These are phyloP conservation scores for Hirschfeldia incana DNA, from an alignment of 345 rosid species.

Conservation along the genomic window DNA sequence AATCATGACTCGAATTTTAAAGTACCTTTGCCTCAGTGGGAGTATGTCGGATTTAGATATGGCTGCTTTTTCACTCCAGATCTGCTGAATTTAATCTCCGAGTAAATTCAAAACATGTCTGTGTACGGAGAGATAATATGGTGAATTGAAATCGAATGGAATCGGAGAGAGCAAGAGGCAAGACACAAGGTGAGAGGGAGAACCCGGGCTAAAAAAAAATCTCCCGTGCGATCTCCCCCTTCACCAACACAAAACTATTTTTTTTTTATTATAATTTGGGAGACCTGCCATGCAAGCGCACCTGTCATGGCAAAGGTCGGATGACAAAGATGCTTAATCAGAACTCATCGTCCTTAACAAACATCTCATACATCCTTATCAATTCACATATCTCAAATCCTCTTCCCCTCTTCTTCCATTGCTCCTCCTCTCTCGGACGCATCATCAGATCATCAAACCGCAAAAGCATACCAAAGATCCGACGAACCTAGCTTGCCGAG, in stretches of 20 bases:
- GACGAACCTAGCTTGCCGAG: background rate
- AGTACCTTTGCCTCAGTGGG: conserved; percentile 10
- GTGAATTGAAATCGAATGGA: background rate
- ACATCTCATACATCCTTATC: conserved; percentile 57
- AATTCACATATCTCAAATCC: background rate
- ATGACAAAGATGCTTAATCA: conserved; percentile 58
- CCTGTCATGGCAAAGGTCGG: conserved; percentile 93
- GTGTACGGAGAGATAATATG: background rate
- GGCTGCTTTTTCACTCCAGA: conserved; percentile 23
- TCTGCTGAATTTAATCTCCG: too few relatives aligned
- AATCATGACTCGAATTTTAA: background rate
- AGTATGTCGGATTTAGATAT: background rate
- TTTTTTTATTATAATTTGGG: conserved; percentile 42
- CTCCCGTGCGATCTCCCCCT: conserved; percentile 26
- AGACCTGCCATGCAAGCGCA: conserved; percentile 96
- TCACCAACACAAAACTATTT: too few relatives aligned
- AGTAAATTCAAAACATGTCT: background rate
- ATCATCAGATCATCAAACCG: background rate
- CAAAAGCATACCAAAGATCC: background rate
- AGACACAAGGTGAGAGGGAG: conserved; percentile 47
- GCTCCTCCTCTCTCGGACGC: background rate
- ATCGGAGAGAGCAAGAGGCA: background rate
- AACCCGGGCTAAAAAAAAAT: conserved; percentile 56
- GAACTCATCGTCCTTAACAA: conserved; percentile 46
- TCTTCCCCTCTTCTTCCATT: background rate